These are phyloP conservation scores for Phyllosticta citriasiana DNA, from an alignment of 2,329 filamentous ascomycete genomes.

Conservation along the genomic window DNA sequence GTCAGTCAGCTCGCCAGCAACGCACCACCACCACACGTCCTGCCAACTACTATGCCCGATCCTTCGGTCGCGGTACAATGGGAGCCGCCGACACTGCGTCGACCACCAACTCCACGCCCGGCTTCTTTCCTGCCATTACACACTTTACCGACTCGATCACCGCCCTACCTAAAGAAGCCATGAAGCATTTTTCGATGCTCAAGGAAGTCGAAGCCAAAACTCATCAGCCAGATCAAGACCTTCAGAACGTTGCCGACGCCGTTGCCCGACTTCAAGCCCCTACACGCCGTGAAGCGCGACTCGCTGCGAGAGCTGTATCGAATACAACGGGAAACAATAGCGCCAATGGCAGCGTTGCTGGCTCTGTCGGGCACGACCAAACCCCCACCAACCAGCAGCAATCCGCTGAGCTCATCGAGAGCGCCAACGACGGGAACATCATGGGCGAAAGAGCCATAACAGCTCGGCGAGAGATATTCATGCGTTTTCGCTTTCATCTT, in stretches of 20 bases:
- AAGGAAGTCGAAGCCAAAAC: conserved; percentile 98
- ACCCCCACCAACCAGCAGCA: conserved; percentile 19
- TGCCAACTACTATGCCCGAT: conserved; percentile 42
- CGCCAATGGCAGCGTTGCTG: conserved; percentile 30
- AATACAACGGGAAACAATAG: conserved; percentile 31
- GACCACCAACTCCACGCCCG: conserved; percentile 28
- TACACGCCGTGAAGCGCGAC: conserved; percentile 11
- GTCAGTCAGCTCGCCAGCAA: conserved; percentile 36
- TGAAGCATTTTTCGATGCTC: conserved; percentile 87
- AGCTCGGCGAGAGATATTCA: conserved; percentile 63
- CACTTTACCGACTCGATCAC: conserved; percentile 87
- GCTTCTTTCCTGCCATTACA: conserved; percentile 56
- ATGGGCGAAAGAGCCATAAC: conserved; percentile 42
- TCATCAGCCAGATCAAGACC: conserved; percentile 72
- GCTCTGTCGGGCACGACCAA: conserved; percentile 16
- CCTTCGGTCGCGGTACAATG: conserved; percentile 29
- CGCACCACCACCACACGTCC: conserved; percentile 37
- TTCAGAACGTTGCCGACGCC: conserved; percentile 63
- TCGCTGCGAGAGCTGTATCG: conserved; percentile 22
- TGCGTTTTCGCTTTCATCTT: conserved; percentile 66
- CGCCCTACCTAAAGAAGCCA: conserved; percentile 86
- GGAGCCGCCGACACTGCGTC: conserved; percentile 29
- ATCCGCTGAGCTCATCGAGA: conserved; percentile 17
- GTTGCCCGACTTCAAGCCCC: conserved; percentile 42
- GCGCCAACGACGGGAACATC: conserved; percentile 6